A percentile compares a stretch with the other conserved stretches of the same genome.
Conservation (phyloP, 345 rosid genomes). For the Arabis alpina region DNA sequence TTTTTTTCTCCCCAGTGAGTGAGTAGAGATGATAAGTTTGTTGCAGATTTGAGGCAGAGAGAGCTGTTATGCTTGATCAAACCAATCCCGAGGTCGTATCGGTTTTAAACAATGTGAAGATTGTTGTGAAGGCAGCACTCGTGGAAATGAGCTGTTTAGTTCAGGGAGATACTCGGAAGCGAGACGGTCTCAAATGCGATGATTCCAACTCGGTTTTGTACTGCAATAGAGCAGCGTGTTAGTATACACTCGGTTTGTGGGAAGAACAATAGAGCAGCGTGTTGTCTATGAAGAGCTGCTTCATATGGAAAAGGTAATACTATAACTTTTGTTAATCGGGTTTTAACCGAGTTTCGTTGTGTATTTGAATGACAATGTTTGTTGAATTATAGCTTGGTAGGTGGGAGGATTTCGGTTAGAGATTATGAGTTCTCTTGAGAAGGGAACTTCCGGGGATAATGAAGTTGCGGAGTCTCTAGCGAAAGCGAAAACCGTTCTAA, state of each 20-base stretch:
- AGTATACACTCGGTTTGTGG: constrained; percentile 92
- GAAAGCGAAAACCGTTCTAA: constrained; percentile 65
- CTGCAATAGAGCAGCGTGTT: constrained; percentile 96
- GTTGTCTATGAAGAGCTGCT: constrained; percentile 70
- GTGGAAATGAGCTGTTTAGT: constrained; percentile 84
- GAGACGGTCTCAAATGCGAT: constrained; percentile 81
- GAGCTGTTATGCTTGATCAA: constrained; percentile 62
- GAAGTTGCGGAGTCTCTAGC: constrained; percentile 73
- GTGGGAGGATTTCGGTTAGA: constrained; percentile 81
- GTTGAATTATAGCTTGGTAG: constrained; percentile 44
- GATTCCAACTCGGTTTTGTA: constrained; percentile 76
- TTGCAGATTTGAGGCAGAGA: constrained; percentile 97
- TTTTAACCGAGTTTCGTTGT: background rate
- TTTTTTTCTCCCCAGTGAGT: constrained; percentile 38
- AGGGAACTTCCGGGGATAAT: constrained; percentile 78
- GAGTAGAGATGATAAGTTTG: constrained; percentile 55
- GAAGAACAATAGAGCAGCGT: constrained; percentile 14
- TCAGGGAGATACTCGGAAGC: constrained; percentile 80
- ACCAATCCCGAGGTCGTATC: constrained; percentile 60
- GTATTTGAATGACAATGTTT: constrained; percentile 28
- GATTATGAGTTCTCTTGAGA: constrained; percentile 77
- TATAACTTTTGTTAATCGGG: background rate
- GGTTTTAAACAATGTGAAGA: constrained; percentile 68
- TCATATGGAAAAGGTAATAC: constrained; percentile 81
- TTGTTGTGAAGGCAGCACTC: constrained; percentile 71